Percentiles rank a stretch among this genome's conserved stretches.
Conservation (phyloP, 164 flowering plant species). For the Magnolia kwangsiensis region DNA sequence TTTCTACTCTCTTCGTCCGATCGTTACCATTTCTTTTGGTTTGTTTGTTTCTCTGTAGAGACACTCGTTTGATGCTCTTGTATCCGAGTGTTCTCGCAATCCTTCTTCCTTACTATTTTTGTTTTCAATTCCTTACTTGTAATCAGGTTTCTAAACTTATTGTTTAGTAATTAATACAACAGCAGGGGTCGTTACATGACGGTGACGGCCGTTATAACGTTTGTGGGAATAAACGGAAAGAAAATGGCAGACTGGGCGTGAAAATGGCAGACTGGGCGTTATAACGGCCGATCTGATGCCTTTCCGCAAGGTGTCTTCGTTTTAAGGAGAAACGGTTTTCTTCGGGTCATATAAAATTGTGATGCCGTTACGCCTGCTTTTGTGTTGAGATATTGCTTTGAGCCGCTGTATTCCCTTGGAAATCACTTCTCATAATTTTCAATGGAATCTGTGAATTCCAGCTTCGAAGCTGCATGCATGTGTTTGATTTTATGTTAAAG, state of each 20-base stretch:
- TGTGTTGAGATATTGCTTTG: background rate
- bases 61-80: background rate
- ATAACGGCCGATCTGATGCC: no score
- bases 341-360: background rate
- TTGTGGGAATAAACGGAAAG: no score
- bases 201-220: no score
- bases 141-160: background rate
- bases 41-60: background rate
- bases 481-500: background rate
- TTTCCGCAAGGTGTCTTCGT: background rate
- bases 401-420: background rate
- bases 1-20: background rate
- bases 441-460: background rate
- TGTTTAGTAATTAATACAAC: no score
- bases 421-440: background rate
- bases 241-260: no score
- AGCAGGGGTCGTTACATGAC: background rate
- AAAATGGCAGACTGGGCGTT: no score
- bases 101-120: background rate
- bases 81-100: no score
- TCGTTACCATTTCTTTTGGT: background rate
- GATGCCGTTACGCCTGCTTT: background rate
- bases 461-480: background rate
- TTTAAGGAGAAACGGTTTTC: background rate
- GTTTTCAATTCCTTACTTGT: background rate